Evolutionary conservation across 305 asterid species (phyloP), one percentile per base, ranked within the genome.

Genomic region (Ajuga reptans): DNA sequence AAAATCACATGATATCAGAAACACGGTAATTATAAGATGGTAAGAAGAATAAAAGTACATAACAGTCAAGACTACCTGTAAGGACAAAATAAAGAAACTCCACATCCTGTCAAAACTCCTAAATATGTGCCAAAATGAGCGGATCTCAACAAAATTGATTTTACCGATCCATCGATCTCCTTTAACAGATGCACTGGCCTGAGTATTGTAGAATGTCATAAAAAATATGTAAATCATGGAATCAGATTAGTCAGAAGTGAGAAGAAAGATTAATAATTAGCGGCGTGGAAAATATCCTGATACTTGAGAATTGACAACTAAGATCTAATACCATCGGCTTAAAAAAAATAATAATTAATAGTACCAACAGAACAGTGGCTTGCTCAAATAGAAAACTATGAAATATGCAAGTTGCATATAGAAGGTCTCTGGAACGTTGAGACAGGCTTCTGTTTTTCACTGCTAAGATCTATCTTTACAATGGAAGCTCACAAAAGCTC

Each of bases 41-140:
- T 55, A 49, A 64, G 66, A 64, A 72, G 54, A 66, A 64, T 33
- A 66, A 45, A 14, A 46, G 55, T 59, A 71, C 50, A 53, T 12
- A 55, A 66, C 31, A 61, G 49, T 17, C 14, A 57, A 68, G 64
- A 47, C 73, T 79, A 93, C 99, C 97, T 93, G 99, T 68, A 93
- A 81, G 76, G 84, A 77, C 83, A 93, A 76, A 71, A 93, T 89
- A 66, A 84, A 89, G 79, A 93, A 91, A 83, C 96, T 83, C 99
- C 99, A 93, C 99, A 93, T 91, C 81, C 99, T 85, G 66, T 93
- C 97, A 2, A 61, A 85, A 80, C 99, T 93, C 83, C 99, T 86
- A 82, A 85, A 91, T 54, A 86, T 75, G 85, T 90, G 97, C 91
- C 89, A 89, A 82, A 80, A 90, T 2, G 99, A 83, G 66, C 97